Evolutionary conservation across 768 basidiomycete genomes (phyloP).

Genomic region (Rhizopogon vesiculosus): DNA sequence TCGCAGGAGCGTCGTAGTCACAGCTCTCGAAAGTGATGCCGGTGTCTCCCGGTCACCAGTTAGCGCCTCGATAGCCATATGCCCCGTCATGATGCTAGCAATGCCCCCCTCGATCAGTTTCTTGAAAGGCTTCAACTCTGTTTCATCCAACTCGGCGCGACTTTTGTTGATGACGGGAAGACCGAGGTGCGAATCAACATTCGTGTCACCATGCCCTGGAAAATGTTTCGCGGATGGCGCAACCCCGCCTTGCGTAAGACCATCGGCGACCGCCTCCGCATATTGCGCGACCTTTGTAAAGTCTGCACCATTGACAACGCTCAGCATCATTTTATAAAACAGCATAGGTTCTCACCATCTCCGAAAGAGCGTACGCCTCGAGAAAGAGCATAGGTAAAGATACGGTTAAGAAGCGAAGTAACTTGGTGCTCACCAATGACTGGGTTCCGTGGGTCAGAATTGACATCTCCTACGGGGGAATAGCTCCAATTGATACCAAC

Average conservation of each 20-base stretch:
- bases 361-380: slow-evolving; percentile 68
- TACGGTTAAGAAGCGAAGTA: neutral
- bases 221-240: slow-evolving; percentile 69
- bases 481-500: slow-evolving; percentile 71
- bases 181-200: slow-evolving; percentile 65
- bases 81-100: slow-evolving; percentile 67
- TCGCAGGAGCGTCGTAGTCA: slow-evolving; percentile 52
- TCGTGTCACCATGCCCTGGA: slow-evolving; percentile 72
- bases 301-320: slow-evolving; percentile 31
- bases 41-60: slow-evolving; percentile 48
- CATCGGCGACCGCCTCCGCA: slow-evolving; percentile 41
- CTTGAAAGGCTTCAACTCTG: slow-evolving; percentile 59
- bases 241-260: slow-evolving; percentile 43
- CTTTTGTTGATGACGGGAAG: slow-evolving; percentile 58
- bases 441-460: slow-evolving; percentile 64
- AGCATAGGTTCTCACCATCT: slow-evolving; percentile 39
- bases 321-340: neutral
- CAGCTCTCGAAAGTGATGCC: slow-evolving; percentile 49
- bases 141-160: slow-evolving; percentile 33
- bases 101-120: slow-evolving; percentile 36
- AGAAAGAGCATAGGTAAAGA: neutral
- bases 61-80: slow-evolving; percentile 63
- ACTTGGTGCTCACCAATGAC: slow-evolving; percentile 51
- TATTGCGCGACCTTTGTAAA: slow-evolving; percentile 46
- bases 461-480: slow-evolving; percentile 69